Percentiles rank a stretch among this genome's conserved stretches.
These are phyloP conservation scores for Zelonia costaricensis DNA, from an alignment of 208 protist species.

Conservation along the genomic window DNA sequence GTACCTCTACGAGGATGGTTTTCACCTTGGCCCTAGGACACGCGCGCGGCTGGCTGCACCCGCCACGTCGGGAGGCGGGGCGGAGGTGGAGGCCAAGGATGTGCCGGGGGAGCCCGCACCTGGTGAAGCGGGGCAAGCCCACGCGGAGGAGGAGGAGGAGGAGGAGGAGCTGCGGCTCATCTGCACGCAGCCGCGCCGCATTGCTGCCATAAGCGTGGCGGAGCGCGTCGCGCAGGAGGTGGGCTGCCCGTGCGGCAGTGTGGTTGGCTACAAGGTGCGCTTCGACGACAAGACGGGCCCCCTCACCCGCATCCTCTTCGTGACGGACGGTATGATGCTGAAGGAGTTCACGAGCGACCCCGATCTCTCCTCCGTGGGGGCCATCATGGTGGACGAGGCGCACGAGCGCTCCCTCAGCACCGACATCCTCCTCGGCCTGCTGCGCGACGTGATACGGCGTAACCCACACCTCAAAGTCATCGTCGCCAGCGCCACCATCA, in stretches of 20 bases:
- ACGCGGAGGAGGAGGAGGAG: constrained; percentile 33
- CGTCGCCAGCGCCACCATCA: constrained; percentile 98
- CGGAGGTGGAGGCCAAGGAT: not conserved
- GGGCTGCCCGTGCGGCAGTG: constrained; percentile 74
- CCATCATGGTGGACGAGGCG: constrained; percentile 99
- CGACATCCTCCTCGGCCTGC: constrained; percentile 91
- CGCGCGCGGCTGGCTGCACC: not conserved
- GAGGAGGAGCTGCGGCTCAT: constrained; percentile 61
- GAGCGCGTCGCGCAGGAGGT: constrained; percentile 97
- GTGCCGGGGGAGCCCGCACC: not conserved
- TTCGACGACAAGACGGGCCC: constrained; percentile 96
- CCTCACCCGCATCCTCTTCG: constrained; percentile 94
- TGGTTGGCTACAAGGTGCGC: constrained; percentile 97
- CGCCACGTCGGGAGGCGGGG: not conserved
- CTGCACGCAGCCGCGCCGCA: constrained; percentile 99
- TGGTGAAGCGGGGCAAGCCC: no score
- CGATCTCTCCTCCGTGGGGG: constrained; percentile 91
- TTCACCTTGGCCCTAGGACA: constrained; percentile 37
- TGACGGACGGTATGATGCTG: constrained; percentile 99
- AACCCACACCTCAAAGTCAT: constrained; percentile 96
- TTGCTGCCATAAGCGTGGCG: constrained; percentile 99
- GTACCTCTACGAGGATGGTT: constrained; percentile 86
- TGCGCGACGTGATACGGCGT: constrained; percentile 78
- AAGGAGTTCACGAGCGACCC: constrained; percentile 96
- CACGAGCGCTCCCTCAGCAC: constrained; percentile 97